A percentile compares a stretch with the other conserved stretches of the same genome.
Conservation (phyloP, 2,329 filamentous ascomycete species). For the Fonsecaea nubica region DNA sequence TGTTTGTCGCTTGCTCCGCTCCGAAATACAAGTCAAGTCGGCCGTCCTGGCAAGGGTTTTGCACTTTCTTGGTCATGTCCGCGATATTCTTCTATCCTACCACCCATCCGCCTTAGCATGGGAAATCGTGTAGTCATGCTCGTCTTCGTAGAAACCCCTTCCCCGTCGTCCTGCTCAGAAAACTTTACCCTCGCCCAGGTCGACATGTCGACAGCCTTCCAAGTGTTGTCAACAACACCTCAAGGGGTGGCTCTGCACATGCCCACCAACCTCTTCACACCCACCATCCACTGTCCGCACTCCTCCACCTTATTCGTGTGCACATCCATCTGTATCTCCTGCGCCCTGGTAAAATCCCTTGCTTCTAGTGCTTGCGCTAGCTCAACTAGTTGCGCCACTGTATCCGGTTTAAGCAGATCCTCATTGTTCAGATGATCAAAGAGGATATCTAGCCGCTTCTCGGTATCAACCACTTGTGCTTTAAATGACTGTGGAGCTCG, state of each 20-base stretch:
- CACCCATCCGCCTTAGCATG: too few relatives aligned
- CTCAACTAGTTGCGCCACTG: constrained; percentile 55
- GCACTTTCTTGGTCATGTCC: too few relatives aligned
- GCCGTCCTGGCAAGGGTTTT: too few relatives aligned
- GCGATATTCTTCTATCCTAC: too few relatives aligned
- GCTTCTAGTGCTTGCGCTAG: constrained; percentile 68
- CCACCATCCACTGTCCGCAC: constrained; percentile 86
- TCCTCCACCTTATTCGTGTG: constrained; percentile 78
- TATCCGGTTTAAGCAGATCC: constrained; percentile 82
- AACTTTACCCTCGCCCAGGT: background rate
- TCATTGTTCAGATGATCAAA: constrained; percentile 98
- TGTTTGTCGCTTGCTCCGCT: too few relatives aligned
- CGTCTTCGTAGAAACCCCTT: background rate
- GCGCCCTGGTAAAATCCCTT: constrained; percentile 72
- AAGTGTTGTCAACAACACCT: background rate
- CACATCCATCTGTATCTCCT: constrained; percentile 74
- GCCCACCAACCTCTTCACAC: constrained; percentile 76
- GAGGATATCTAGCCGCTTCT: constrained; percentile 89
- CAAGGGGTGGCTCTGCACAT: constrained; percentile 79
- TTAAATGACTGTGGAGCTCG: constrained; percentile 87
- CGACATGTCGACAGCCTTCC: background rate
- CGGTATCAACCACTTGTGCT: constrained; percentile 88
- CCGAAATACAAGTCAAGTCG: too few relatives aligned
- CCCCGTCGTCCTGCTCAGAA: background rate
- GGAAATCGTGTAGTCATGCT: background rate